Base-by-base conservation (phyloP, 139 green algal genomes). In the Micractinium sp. region DNA sequence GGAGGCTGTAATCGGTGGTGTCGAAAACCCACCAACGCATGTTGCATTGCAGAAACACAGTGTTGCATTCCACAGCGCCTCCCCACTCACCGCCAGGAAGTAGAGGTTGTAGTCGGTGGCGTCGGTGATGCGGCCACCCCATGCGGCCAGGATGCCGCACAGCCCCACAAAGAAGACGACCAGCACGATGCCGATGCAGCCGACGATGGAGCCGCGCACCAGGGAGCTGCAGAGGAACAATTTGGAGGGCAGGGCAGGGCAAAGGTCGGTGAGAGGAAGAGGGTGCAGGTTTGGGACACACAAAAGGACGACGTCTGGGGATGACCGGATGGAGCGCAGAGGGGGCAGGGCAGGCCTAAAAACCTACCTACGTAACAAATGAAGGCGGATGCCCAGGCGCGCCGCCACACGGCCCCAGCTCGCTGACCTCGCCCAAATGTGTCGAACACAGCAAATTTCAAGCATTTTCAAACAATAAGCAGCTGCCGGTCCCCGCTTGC, bases 341-440 rank as follows among this genome's bases (percentile, higher is more conserved):
- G n/a, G n/a, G n/a, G n/a, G n/a, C n/a, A n/a, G n/a, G n/a, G n/a
- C n/a, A n/a, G n/a, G n/a, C n/a, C n/a, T n/a, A n/a, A n/a, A n/a
- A n/a, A n/a, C n/a, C n/a, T n/a, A n/a, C n/a, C n/a, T n/a, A n/a
- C n/a, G n/a, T n/a, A n/a, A n/a, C n/a, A n/a, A n/a, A n/a, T n/a
- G n/a, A n/a, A n/a, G n/a, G n/a, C n/a, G 0, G 89, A 81, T 67
- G 84, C 87, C 66, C 85, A 90, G 38, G 94, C 94, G 38, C 95
- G 88, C 90, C 97, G 95, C 96, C 96, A 98, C 83, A 97, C 94
- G 38, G 94, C 95, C 81, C 97, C 95, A 12, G 88, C n/a, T n/a
- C n/a, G n/a, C n/a, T n/a, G n/a, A n/a, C n/a, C n/a, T n/a, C n/a
- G n/a, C n/a, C n/a, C n/a, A n/a, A n/a, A n/a, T n/a, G n/a, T n/a